Conservation (phyloP, 805 yeast genomes). For the Yarrowia sp. region DNA sequence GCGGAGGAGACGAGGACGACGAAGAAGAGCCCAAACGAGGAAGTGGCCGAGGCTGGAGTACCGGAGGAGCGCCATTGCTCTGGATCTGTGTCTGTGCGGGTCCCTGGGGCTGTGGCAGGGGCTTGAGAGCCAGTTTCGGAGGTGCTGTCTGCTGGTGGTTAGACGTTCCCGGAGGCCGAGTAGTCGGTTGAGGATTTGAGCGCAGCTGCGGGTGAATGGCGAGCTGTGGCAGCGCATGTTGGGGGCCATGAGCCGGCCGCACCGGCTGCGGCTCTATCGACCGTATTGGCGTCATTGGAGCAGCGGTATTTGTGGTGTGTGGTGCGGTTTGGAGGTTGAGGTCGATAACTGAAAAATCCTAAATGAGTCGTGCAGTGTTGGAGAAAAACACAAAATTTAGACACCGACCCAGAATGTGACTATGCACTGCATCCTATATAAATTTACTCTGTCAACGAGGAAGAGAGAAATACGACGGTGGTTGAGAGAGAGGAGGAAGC, state of each 20-base stretch:
- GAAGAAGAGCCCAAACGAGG: slow-evolving; percentile 27
- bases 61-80: slow-evolving; percentile 23
- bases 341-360: slow-evolving; percentile 31
- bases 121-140: slow-evolving; percentile 34
- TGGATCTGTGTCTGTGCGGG: neutral
- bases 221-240: slow-evolving; percentile 14
- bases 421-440: slow-evolving; percentile 6
- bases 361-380: neutral
- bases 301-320: neutral
- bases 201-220: slow-evolving; percentile 37
- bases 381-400: slow-evolving; percentile 5
- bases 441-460: neutral
- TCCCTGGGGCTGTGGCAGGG: neutral
- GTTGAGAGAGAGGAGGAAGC: too few species aligned
- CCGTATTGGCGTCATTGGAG: slow-evolving; percentile 35
- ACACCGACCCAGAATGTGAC: slow-evolving; percentile 2
- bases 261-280: slow-evolving; percentile 39
- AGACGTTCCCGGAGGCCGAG: neutral
- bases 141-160: neutral
- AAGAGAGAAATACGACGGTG: too few species aligned
- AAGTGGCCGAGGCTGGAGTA: slow-evolving; percentile 29
- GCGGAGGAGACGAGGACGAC: slow-evolving; percentile 33
- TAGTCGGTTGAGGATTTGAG: neutral
- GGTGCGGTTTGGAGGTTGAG: neutral
- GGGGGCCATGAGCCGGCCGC: slow-evolving; percentile 14